Percentiles rank a stretch among this genome's conserved stretches.
Evolutionary conservation across 2,329 filamentous ascomycete species (phyloP).

Genomic region (Fusarium beomiforme): DNA sequence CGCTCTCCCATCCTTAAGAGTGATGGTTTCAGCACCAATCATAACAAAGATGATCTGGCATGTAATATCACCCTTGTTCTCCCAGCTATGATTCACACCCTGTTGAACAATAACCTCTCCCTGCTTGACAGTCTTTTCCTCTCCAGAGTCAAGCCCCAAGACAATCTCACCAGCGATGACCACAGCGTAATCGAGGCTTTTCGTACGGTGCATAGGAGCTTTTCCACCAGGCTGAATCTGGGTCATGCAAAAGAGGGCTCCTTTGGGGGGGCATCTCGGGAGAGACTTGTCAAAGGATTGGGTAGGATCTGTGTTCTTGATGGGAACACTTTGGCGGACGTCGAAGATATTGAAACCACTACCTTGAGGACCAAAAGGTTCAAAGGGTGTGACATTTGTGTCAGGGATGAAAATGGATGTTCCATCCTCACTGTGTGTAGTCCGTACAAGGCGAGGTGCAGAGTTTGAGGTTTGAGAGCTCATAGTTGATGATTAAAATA

Average conservation of each 20-base stretch:
- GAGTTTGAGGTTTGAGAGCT: neutral
- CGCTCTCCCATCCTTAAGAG: constrained; percentile 48
- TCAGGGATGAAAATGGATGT: constrained; percentile 14
- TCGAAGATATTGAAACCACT: constrained; percentile 22
- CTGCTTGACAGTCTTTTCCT: constrained; percentile 48
- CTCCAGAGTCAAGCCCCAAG: constrained; percentile 53
- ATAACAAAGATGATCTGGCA: constrained; percentile 54
- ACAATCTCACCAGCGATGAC: constrained; percentile 53
- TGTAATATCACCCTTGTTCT: constrained; percentile 50
- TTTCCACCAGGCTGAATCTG: constrained; percentile 44
- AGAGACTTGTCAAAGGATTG: constrained; percentile 35
- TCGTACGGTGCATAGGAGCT: constrained; percentile 55
- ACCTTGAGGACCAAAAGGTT: constrained; percentile 13
- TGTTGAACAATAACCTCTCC: constrained; percentile 55
- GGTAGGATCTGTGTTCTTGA: constrained; percentile 28
- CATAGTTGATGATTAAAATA: neutral
- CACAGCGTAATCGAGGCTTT: constrained; percentile 53
- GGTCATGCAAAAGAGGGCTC: constrained; percentile 48
- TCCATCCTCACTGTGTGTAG: constrained; percentile 1
- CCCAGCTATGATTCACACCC: constrained; percentile 57
- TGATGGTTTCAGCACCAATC: constrained; percentile 53
- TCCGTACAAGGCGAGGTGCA: constrained; percentile 9
- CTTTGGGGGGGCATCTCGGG: constrained; percentile 49
- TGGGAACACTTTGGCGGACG: constrained; percentile 22
- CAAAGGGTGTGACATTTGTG: constrained; percentile 2